Evolutionary conservation across 1,139 yeast species (phyloP), one percentile per base, ranked within the genome.

Genomic region (Suhomyces bokatorum): DNA sequence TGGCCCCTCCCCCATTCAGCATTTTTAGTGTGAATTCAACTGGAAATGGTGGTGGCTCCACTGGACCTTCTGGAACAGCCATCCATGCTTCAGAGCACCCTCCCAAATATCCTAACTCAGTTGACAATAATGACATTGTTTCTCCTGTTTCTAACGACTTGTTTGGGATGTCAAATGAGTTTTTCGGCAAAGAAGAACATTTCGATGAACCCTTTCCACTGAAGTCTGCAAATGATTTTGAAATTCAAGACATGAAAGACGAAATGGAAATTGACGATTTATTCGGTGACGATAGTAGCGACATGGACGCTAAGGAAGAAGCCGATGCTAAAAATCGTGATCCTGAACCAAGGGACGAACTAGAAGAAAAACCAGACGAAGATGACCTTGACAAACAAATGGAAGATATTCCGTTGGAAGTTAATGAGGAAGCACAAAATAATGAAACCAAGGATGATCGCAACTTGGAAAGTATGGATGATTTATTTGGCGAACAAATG

Each of bases 221-320:
- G 3, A 44, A 45, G 12, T 39, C 41, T 20, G 38, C 42, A 9
- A 24, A 32, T 27, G 40, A 14, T 6, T 30, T 24, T 20, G 44
- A 44, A 17, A 20, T 34, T 3, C 35, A 39, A 12, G 42, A 28
- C 2, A 17, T 33, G 2, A 34, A 40, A 10, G 64, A 59, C 7
- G 69, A 62, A 13, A 62, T 61, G 51, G 72, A 67, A 45, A 62
- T 65, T 42, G 75, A 73, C 34, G 78, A 73, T 39, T 66, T 75
- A 35, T 73, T 74, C 56, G 77, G 80, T 2, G 77, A 62, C 12
- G 69, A 64, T 24, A 45, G 41, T 11, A 66, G 63, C 37, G 70
- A 64, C 30, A 59, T 37, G 4, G 47, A 44, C 2, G 16, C 14
- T 6, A 30, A 14, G 11, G 40, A 32, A 7, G 37, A 39, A 39